Evolutionary conservation across 164 flowering plant species (phyloP), one percentile per base, ranked within the genome.

Genomic region (Aristolochia fimbriata): DNA sequence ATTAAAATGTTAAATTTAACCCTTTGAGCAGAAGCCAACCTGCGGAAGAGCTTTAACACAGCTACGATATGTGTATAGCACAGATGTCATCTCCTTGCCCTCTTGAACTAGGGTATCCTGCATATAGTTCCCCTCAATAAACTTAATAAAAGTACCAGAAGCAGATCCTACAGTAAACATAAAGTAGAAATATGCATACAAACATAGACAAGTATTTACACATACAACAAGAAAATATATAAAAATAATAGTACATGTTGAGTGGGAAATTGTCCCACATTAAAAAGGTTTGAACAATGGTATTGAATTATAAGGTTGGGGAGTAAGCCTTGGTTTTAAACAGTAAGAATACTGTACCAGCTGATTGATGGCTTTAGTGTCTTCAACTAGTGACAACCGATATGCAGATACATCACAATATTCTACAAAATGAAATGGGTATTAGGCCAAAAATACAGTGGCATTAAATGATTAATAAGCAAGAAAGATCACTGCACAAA

Each of bases 21-120:
- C 51, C 50, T 58, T 53, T 8, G 13, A 30, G 63, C 49, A 16
- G 55, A 62, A 62, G 66, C 25, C 65, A 54, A 88, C 99, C 97
- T 93, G 99, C 65, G 99, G 99, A 67, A 93, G 95, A 15, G 99
- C 99, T 82, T 93, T 93, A 63, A 90, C 95, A 69, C 99, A 93
- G 65, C 99, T 93, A 41, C 99, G 80, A 78, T 93, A 93, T 59
- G 99, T 83, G 65, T 93, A 93, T 19, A 93, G 92, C 67, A 93
- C 89, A 19, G 99, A 88, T 30, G 88, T 69, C 99, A 90, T 93
- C 76, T 90, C 99, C 70, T 82, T 90, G 47, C 95, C 99, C 71
- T 93, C 99, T 68, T 85, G 92, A 37, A 83, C 76, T 49, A 93
- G 87, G 41, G 77, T 57, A 60, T 86, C 88, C 99, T 93, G 89